Evolutionary conservation across 2,329 filamentous ascomycete genomes (phyloP).

Genomic region (Dactylellina parvicollis): DNA sequence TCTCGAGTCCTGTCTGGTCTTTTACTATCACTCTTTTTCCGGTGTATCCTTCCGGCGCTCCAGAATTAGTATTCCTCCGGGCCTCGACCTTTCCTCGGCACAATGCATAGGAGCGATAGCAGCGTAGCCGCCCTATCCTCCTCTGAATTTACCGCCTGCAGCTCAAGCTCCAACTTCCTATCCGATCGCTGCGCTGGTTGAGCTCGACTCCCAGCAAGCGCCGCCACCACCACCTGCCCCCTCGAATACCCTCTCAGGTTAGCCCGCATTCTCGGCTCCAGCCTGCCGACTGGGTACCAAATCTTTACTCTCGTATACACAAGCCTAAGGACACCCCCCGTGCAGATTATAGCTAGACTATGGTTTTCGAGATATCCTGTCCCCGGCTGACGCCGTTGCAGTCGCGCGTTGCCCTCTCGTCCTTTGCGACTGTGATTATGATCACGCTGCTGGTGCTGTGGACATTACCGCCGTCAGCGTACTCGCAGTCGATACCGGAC

Average conservation of each 20-base stretch:
- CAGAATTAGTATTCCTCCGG: neutral
- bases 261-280: conserved; percentile 21
- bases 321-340: neutral
- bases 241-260: conserved; percentile 23
- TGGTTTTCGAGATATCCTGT: conserved; percentile 51
- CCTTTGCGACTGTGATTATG: conserved; percentile 70
- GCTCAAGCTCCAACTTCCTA: conserved; percentile 13
- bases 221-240: neutral
- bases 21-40: conserved; percentile 14
- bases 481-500: conserved; percentile 66
- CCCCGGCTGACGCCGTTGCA: conserved; percentile 73
- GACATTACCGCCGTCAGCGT: conserved; percentile 69
- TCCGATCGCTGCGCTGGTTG: conserved; percentile 45
- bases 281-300: conserved; percentile 24
- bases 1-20: neutral
- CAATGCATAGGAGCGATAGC: conserved; percentile 43
- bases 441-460: conserved; percentile 71
- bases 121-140: conserved; percentile 17
- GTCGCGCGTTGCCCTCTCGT: conserved; percentile 75
- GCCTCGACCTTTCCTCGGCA: conserved; percentile 32
- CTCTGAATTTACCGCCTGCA: conserved; percentile 22
- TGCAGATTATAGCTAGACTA: conserved; percentile 19
- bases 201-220: conserved; percentile 30
- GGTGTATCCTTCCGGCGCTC: neutral
- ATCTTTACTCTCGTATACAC: neutral